A percentile compares a stretch with the other conserved stretches of the same genome.
phyloP scores from a whole-genome alignment of 768 basidiomycete species.

The Xerocomus spinulosus region DNA sequence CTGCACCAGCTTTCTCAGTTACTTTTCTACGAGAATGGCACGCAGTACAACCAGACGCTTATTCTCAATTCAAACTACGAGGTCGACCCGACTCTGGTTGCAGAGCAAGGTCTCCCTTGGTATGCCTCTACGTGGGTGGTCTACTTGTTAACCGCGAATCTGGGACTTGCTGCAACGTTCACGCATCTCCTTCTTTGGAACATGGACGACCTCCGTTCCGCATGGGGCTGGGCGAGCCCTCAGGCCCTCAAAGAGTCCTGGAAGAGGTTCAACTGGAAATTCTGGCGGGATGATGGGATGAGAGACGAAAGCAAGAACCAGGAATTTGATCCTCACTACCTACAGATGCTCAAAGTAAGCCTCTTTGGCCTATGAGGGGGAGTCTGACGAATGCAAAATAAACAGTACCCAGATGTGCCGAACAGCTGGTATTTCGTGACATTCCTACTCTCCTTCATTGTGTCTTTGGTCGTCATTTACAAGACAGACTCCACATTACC shows the following conservation, averaged over 20 bases:
- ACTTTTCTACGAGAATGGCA: constrained; percentile 50
- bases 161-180: constrained; percentile 43
- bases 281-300: constrained; percentile 29
- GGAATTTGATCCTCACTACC: constrained; percentile 50
- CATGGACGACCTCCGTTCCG: constrained; percentile 41
- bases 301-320: constrained; percentile 31
- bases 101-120: constrained; percentile 32
- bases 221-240: constrained; percentile 44
- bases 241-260: constrained; percentile 24
- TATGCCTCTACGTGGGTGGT: constrained; percentile 28
- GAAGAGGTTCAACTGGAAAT: constrained; percentile 32
- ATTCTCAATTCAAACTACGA: constrained; percentile 52
- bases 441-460: constrained; percentile 32
- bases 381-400: background rate
- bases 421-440: constrained; percentile 32
- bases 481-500: constrained; percentile 50
- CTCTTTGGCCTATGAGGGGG: constrained; percentile 14
- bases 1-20: constrained; percentile 40
- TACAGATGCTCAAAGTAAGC: constrained; percentile 43
- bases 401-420: constrained; percentile 34
- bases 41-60: constrained; percentile 46
- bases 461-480: constrained; percentile 54
- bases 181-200: constrained; percentile 54
- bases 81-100: constrained; percentile 46
- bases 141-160: constrained; percentile 15